Evolutionary conservation across 768 basidiomycete species (phyloP).

Genomic region (Suillus placidus): DNA sequence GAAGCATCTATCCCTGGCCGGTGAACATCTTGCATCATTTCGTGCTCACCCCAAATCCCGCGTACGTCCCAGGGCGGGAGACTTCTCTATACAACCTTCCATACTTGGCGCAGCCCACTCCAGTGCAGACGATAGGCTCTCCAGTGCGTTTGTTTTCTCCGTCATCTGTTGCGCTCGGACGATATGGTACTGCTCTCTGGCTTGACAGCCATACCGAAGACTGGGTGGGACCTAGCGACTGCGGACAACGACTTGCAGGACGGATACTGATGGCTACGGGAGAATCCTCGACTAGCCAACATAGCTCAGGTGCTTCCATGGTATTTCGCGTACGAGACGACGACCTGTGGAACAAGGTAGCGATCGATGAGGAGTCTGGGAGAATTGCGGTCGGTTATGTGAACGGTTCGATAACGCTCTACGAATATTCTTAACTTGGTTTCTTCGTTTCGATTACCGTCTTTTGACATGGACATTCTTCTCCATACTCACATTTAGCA

Average conservation of each 20-base stretch:
- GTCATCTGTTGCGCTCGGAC: slow-evolving; percentile 56
- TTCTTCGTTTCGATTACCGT: background rate
- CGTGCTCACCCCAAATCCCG: slow-evolving; percentile 47
- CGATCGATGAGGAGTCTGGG: slow-evolving; percentile 43
- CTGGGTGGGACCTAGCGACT: slow-evolving; percentile 45
- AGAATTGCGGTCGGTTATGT: slow-evolving; percentile 37
- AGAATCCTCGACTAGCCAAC: background rate
- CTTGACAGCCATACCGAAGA: slow-evolving; percentile 64
- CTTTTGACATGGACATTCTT: background rate
- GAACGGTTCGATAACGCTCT: slow-evolving; percentile 51
- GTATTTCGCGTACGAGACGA: slow-evolving; percentile 49
- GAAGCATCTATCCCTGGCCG: slow-evolving; percentile 65
- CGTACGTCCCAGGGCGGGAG: slow-evolving; percentile 28
- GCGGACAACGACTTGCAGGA: slow-evolving; percentile 66
- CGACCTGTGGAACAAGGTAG: slow-evolving; percentile 50
- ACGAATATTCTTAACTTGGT: slow-evolving; percentile 47
- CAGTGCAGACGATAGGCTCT: slow-evolving; percentile 47
- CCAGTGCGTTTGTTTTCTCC: slow-evolving; percentile 60
- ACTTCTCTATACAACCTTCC: slow-evolving; percentile 43
- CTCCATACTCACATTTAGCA: background rate
- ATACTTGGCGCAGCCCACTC: slow-evolving; percentile 42
- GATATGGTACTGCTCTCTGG: slow-evolving; percentile 66
- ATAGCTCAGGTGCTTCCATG: slow-evolving; percentile 24
- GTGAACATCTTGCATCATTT: slow-evolving; percentile 71
- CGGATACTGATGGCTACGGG: slow-evolving; percentile 13